A percentile compares a stretch with the other conserved stretches of the same genome.
Evolutionary conservation across 2,329 filamentous ascomycete species (phyloP).

Genomic region (Cytospora chrysosperma): DNA sequence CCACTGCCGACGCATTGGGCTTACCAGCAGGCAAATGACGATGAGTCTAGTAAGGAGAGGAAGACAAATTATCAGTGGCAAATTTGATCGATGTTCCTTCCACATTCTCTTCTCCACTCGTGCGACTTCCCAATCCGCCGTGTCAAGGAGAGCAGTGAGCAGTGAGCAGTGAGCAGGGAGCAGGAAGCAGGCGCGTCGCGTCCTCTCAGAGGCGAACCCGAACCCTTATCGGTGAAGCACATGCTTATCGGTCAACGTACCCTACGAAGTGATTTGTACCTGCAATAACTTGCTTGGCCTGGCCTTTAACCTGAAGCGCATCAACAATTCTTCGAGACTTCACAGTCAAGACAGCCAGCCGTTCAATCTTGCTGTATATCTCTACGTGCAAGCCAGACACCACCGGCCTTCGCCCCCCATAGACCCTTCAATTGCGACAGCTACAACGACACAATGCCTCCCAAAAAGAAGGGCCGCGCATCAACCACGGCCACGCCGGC

Average conservation of each 20-base stretch:
- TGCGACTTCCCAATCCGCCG: not conserved
- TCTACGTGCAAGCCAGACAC: not conserved
- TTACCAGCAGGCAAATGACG: not conserved
- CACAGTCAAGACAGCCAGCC: not conserved
- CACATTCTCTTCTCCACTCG: not conserved
- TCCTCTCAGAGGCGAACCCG: not conserved
- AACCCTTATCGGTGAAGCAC: not conserved
- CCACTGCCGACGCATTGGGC: not conserved
- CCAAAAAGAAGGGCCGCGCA: slow-evolving; percentile 65
- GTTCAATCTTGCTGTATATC: not conserved
- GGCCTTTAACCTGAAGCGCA: not conserved
- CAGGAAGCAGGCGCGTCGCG: not conserved
- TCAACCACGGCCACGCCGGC: slow-evolving; percentile 43
- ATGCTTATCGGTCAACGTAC: not conserved
- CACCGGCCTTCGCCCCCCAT: not conserved
- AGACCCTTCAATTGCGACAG: not conserved
- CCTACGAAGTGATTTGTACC: not conserved
- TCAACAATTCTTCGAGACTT: not conserved
- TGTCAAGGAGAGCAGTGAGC: not conserved
- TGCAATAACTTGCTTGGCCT: not conserved
- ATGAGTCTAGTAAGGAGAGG: not conserved
- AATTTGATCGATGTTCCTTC: not conserved
- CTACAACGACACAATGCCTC: slow-evolving; percentile 46
- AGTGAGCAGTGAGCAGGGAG: too few species aligned
- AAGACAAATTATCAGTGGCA: not conserved